phyloP scores from a whole-genome alignment of 2,329 filamentous ascomycete genomes.

The Exophiala bonariae region DNA sequence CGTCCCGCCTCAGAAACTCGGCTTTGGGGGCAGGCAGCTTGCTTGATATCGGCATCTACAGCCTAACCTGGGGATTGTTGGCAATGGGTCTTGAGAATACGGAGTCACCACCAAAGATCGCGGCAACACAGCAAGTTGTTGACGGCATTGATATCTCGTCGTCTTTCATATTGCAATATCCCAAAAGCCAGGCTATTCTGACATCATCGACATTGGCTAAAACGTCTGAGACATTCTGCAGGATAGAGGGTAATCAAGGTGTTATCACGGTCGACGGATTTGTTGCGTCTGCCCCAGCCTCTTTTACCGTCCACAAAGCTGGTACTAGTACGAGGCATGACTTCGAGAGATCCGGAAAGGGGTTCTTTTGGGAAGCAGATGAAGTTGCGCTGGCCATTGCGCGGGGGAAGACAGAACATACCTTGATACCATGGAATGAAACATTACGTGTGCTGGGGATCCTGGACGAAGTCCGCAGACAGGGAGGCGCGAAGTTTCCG shows the following conservation, averaged over 20 bases:
- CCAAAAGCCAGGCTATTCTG: slow-evolving; percentile 41
- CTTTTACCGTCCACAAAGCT: slow-evolving; percentile 13
- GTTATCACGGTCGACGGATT: slow-evolving; percentile 20
- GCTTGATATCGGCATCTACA: slow-evolving; percentile 84
- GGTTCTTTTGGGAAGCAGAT: slow-evolving; percentile 38
- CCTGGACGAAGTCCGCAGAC: slow-evolving; percentile 48
- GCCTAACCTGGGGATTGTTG: slow-evolving; percentile 88
- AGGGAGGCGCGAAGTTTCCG: slow-evolving; percentile 33
- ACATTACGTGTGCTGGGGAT: slow-evolving; percentile 48
- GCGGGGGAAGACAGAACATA: slow-evolving; percentile 38
- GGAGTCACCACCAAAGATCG: slow-evolving; percentile 64
- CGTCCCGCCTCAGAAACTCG: slow-evolving; percentile 64
- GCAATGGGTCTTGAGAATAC: slow-evolving; percentile 70
- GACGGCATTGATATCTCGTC: slow-evolving; percentile 34
- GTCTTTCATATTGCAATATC: slow-evolving; percentile 41
- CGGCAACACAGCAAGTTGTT: slow-evolving; percentile 50
- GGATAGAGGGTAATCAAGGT: slow-evolving; percentile 23
- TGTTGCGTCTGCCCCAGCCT: slow-evolving; percentile 6
- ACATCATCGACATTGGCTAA: slow-evolving; percentile 37
- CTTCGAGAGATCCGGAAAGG: slow-evolving; percentile 22
- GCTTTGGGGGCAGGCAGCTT: slow-evolving; percentile 80
- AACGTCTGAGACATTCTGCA: slow-evolving; percentile 51
- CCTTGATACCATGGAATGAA: slow-evolving; percentile 48
- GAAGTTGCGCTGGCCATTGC: slow-evolving; percentile 34
- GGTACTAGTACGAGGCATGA: slow-evolving; percentile 5